Conservation (phyloP, 2,329 filamentous ascomycete species). For the Elsinoe fawcettii region DNA sequence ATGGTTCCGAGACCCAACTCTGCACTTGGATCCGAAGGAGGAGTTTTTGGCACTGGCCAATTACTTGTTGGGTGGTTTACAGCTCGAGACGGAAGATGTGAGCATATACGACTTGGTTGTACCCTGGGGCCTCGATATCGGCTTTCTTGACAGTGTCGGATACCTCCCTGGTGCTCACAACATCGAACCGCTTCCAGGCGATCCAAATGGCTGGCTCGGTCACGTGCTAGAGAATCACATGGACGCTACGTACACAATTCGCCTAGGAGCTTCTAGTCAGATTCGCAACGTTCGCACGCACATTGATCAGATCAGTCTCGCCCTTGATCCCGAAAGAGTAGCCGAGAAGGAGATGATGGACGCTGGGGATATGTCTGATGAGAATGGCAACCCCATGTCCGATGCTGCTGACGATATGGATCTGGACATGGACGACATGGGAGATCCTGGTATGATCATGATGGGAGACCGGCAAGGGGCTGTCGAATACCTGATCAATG, state of each 20-base stretch:
- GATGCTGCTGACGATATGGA: constrained; percentile 17
- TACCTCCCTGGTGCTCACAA: neutral
- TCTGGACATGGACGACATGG: constrained; percentile 20
- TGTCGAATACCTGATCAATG: constrained; percentile 9
- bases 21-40: constrained; percentile 7
- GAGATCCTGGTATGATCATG: neutral
- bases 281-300: neutral
- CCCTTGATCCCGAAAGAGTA: constrained; percentile 5
- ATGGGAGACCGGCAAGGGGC: constrained; percentile 8
- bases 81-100: neutral
- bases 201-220: constrained; percentile 5
- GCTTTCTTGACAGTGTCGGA: constrained; percentile 2
- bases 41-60: neutral
- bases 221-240: constrained; percentile 9
- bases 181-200: neutral
- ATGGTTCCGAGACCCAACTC: constrained; percentile 36
- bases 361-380: neutral
- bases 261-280: neutral
- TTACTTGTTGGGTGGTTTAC: constrained; percentile 1
- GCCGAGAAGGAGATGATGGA: neutral
- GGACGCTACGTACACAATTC: constrained; percentile 9
- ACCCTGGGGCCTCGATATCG: constrained; percentile 2
- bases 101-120: constrained; percentile 10
- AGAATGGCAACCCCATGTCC: neutral
- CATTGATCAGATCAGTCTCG: constrained; percentile 6